Evolutionary conservation across 352 stramenopile species (phyloP).

Genomic region (Pythium folliculosum): DNA sequence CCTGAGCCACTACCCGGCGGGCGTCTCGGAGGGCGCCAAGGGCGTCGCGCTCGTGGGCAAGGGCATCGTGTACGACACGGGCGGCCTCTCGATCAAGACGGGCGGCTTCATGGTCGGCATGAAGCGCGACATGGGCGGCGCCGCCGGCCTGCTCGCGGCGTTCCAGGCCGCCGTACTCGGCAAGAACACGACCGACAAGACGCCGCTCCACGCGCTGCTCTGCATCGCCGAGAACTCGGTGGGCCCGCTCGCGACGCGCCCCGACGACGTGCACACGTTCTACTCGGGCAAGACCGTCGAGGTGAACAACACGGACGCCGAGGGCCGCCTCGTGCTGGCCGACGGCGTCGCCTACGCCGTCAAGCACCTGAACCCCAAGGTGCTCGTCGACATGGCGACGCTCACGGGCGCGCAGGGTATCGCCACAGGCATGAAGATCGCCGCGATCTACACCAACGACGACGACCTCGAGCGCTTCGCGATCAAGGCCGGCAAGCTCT

Average conservation of each 20-base stretch:
- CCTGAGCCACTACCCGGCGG: slow-evolving; percentile 76
- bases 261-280: slow-evolving; percentile 90
- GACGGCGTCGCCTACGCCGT: slow-evolving; percentile 92
- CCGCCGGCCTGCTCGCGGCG: slow-evolving; percentile 81
- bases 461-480: slow-evolving; percentile 85
- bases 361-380: slow-evolving; percentile 89
- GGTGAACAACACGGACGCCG: slow-evolving; percentile 93
- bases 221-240: slow-evolving; percentile 84
- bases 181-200: slow-evolving; percentile 88
- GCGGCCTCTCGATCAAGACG: slow-evolving; percentile 94
- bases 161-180: slow-evolving; percentile 79
- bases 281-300: slow-evolving; percentile 90
- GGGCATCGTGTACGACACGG: slow-evolving; percentile 95
- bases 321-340: slow-evolving; percentile 90
- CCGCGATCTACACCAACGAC: slow-evolving; percentile 91
- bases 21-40: slow-evolving; percentile 33
- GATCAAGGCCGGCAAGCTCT: slow-evolving; percentile 79
- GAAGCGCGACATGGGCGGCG: slow-evolving; percentile 93
- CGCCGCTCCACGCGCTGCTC: slow-evolving; percentile 73
- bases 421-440: slow-evolving; percentile 90
- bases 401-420: slow-evolving; percentile 92
- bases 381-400: slow-evolving; percentile 94
- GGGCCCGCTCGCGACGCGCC: slow-evolving; percentile 82
- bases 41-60: slow-evolving; percentile 92
- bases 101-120: slow-evolving; percentile 91